A percentile compares a stretch with the other conserved stretches of the same genome.
phyloP scores from a whole-genome alignment of 2,329 filamentous ascomycete species.

The Calonectria honghensis region DNA sequence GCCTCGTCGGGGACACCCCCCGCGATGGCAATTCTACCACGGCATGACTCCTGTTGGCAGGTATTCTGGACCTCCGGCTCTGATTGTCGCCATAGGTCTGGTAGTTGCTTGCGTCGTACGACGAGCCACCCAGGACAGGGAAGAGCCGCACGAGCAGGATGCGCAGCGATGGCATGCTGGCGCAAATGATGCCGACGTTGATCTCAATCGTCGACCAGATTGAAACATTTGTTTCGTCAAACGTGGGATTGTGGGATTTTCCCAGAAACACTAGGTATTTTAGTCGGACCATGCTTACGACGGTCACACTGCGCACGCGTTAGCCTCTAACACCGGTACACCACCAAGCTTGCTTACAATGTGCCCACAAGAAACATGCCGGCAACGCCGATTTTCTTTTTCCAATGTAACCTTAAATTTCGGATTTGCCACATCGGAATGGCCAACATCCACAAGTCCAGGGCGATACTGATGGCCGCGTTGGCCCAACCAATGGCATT shows the following conservation, averaged over 20 bases:
- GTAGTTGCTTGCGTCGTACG: conserved; percentile 52
- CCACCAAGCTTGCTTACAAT: conserved; percentile 55
- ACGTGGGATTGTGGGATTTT: conserved; percentile 56
- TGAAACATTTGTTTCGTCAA: conserved; percentile 55
- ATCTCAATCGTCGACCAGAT: conserved; percentile 62
- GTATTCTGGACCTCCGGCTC: conserved; percentile 47
- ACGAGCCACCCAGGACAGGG: conserved; percentile 56
- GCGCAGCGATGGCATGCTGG: conserved; percentile 58
- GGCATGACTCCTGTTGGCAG: conserved; percentile 47
- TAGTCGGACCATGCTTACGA: conserved; percentile 57
- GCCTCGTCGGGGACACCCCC: conserved; percentile 43
- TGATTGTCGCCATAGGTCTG: conserved; percentile 50
- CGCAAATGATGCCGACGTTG: conserved; percentile 61
- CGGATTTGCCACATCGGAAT: conserved; percentile 63
- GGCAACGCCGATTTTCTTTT: conserved; percentile 66
- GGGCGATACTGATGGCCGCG: conserved; percentile 63
- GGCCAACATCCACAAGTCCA: conserved; percentile 66
- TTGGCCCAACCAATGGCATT: conserved; percentile 65
- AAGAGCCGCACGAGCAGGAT: conserved; percentile 54
- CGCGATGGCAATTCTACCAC: conserved; percentile 48
- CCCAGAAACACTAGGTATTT: conserved; percentile 55
- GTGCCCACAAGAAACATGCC: conserved; percentile 67
- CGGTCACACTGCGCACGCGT: conserved; percentile 52
- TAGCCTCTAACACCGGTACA: background rate
- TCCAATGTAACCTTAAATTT: conserved; percentile 59